phyloP scores from a whole-genome alignment of 441 rosid species.

The Breynia disticha region DNA sequence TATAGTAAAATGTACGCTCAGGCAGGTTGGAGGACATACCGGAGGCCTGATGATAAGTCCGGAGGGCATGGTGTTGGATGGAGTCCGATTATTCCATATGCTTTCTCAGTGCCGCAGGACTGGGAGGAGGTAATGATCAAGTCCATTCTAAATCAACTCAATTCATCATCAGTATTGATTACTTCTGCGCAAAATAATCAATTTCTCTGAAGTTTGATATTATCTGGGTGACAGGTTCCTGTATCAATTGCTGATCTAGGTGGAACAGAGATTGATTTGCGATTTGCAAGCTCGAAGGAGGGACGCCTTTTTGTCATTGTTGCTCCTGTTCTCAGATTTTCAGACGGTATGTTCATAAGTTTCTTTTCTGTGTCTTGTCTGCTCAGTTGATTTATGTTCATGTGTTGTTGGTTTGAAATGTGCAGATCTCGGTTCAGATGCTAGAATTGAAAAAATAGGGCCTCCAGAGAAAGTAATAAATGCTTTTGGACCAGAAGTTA shows the following conservation, averaged over 20 bases:
- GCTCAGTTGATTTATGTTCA: not conserved
- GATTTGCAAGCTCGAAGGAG: conserved; percentile 78
- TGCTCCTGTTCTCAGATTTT: conserved; percentile 88
- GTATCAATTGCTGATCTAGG: conserved; percentile 95
- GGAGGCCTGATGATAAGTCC: conserved; percentile 91
- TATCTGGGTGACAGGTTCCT: conserved; percentile 48
- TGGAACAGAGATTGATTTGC: conserved; percentile 89
- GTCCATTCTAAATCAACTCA: not conserved
- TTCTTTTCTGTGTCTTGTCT: not conserved
- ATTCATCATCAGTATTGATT: not conserved
- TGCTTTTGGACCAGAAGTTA: conserved; percentile 91
- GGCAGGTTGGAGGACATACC: conserved; percentile 97
- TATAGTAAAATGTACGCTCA: conserved; percentile 33
- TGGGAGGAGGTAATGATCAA: conserved; percentile 64
- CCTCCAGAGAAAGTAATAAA: conserved; percentile 75
- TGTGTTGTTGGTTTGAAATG: not conserved
- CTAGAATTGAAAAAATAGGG: conserved; percentile 66
- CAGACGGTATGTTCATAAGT: conserved; percentile 48
- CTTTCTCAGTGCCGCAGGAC: conserved; percentile 60
- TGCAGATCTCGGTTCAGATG: conserved; percentile 60
- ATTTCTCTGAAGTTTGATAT: conserved; percentile 2
- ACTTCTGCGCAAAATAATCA: not conserved
- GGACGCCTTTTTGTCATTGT: conserved; percentile 78
- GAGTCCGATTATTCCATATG: conserved; percentile 91
- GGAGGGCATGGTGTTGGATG: conserved; percentile 99